Conservation (phyloP, 768 basidiomycete genomes). For the Megacollybia marginata region DNA sequence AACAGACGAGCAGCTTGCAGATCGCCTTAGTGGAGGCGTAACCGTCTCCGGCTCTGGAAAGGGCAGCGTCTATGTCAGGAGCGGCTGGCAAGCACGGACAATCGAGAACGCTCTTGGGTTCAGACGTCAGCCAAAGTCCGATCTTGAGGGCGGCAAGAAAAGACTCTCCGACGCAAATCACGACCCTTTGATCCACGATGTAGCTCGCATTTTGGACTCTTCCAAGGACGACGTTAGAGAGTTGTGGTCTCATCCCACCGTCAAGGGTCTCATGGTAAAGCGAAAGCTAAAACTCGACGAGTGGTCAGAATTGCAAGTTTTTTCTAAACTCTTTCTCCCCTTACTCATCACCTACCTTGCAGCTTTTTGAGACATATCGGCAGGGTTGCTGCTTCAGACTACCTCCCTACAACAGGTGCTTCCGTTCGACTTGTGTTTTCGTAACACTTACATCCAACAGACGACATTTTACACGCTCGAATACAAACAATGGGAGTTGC, state of each 20-base stretch:
- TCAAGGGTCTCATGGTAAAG: constrained; percentile 58
- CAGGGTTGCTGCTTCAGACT: constrained; percentile 62
- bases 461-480: constrained; percentile 84
- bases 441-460: constrained; percentile 31
- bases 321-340: background rate
- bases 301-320: constrained; percentile 80
- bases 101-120: constrained; percentile 44
- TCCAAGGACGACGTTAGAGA: constrained; percentile 59
- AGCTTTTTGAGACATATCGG: constrained; percentile 73
- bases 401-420: constrained; percentile 70
- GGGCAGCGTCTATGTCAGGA: constrained; percentile 69
- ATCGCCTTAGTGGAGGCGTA: constrained; percentile 69
- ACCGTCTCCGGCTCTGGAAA: constrained; percentile 70
- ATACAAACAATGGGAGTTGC: constrained; percentile 88
- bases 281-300: constrained; percentile 75
- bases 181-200: constrained; percentile 54
- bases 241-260: constrained; percentile 68
- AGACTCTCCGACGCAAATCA: constrained; percentile 6
- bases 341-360: background rate
- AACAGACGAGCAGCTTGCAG: constrained; percentile 56
- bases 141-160: constrained; percentile 16
- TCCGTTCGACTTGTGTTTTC: constrained; percentile 1
- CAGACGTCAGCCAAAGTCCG: constrained; percentile 10
- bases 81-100: constrained; percentile 73
- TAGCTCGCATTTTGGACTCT: constrained; percentile 50